Conservation (phyloP, 805 yeast species). For the Saturnispora halmiae region DNA sequence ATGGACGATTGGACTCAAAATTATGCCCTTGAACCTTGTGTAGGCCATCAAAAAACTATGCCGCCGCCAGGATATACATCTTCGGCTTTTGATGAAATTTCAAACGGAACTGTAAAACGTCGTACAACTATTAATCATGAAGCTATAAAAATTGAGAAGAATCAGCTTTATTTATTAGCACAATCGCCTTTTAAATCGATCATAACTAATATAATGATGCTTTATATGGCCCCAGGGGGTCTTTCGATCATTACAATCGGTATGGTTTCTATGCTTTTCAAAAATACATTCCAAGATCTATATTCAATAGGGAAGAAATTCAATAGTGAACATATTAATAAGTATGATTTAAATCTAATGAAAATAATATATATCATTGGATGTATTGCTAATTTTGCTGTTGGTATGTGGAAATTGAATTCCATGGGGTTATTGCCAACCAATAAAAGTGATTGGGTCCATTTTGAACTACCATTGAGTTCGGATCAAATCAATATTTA, state of each 20-base stretch:
- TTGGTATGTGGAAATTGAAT: constrained; percentile 80
- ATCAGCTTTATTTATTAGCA: constrained; percentile 85
- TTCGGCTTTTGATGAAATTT: constrained; percentile 2
- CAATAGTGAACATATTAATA: constrained; percentile 17
- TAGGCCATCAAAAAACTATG: background rate
- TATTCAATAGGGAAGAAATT: constrained; percentile 49
- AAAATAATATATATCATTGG: constrained; percentile 27
- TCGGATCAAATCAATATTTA: constrained; percentile 18
- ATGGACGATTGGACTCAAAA: constrained; percentile 3
- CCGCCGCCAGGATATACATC: background rate
- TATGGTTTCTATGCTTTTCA: constrained; percentile 77
- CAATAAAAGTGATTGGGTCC: constrained; percentile 81
- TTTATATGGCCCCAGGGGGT: constrained; percentile 87
- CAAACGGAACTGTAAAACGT: background rate
- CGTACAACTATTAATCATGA: constrained; percentile 23
- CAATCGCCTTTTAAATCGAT: constrained; percentile 68
- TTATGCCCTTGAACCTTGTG: background rate
- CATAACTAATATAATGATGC: constrained; percentile 88
- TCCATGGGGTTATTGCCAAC: constrained; percentile 89
- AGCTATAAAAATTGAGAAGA: constrained; percentile 35
- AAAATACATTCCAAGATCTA: constrained; percentile 70
- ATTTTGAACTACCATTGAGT: constrained; percentile 54
- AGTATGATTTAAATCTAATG: constrained; percentile 20
- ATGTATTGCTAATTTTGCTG: constrained; percentile 47
- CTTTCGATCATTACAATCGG: constrained; percentile 85